A percentile compares a stretch with the other conserved stretches of the same genome.
Conservation (phyloP, 257 asterid species). For the Solanum pennellii region DNA sequence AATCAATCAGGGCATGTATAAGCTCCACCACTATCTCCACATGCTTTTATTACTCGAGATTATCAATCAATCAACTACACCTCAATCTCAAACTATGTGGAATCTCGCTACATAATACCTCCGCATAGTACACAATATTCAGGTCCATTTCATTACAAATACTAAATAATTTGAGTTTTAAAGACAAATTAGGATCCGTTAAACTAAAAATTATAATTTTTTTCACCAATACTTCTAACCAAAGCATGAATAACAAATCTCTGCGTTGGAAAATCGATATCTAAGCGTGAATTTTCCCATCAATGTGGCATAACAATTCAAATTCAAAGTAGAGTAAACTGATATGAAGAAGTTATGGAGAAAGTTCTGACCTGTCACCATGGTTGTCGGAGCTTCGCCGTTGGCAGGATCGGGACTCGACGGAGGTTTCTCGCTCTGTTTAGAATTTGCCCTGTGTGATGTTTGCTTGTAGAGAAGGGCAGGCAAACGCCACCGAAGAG, state of each 20-base stretch:
- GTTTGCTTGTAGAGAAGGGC: constrained; percentile 13
- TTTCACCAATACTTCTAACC: background rate
- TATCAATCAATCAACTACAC: background rate
- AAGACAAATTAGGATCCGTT: background rate
- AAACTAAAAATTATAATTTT: background rate
- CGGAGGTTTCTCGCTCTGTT: background rate
- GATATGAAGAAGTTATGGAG: background rate
- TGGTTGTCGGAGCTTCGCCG: background rate
- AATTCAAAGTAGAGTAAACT: background rate
- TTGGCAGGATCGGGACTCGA: constrained; percentile 6
- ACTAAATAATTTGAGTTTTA: background rate
- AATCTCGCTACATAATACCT: background rate
- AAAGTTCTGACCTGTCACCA: constrained; percentile 8
- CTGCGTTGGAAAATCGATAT: background rate
- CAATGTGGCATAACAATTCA: background rate
- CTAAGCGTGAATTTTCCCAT: background rate
- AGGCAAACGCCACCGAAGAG: constrained; percentile 7
- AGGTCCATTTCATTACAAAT: background rate
- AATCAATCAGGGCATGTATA: background rate
- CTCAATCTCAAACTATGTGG: background rate
- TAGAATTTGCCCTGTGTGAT: background rate
- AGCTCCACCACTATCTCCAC: background rate
- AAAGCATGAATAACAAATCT: background rate
- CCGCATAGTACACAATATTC: background rate
- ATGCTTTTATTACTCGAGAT: background rate